Base-by-base conservation (phyloP, 768 basidiomycete genomes). In the Suillus ampliporus region DNA sequence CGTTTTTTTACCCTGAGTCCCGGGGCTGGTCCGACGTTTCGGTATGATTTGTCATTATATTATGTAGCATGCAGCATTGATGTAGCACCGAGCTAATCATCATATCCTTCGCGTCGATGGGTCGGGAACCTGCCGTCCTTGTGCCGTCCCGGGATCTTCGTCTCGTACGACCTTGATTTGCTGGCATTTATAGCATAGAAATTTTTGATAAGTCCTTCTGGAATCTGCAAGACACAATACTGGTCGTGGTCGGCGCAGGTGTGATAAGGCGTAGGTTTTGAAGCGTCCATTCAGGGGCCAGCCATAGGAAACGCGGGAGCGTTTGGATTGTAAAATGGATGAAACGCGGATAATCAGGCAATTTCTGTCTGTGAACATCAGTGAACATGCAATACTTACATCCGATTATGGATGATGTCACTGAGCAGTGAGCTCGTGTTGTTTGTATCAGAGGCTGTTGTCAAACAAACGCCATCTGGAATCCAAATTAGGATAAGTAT, bases 381-480 rank as follows among this genome's bases (percentile, higher is more conserved):
- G 31, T 31, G n/a, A n/a, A n/a, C n/a, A n/a, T n/a, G n/a, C n/a
- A n/a, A n/a, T n/a, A n/a, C n/a, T n/a, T n/a, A 31, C 17, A 8
- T 48, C 8, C 10, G 4, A 21, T n/a, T 31, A 21, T 21, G 23
- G 13, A 34, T 59, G 31, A n/a, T n/a, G n/a, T n/a, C n/a, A n/a
- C n/a, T n/a, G n/a, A n/a, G n/a, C n/a, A n/a, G n/a, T n/a, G n/a
- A n/a, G 28, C 23, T 51, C 34, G 34, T 4, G 37, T 47, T 79
- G 70, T 80, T 83, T 81, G 76, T 61, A 69, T 70, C 69, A 59
- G 69, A 76, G 60, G 78, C 56, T 57, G 21, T 58, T 69, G 74
- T 61, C 79, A 83, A 84, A 84, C 73, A 83, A 65, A 64, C 62
- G 44, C 61, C 71, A n/a, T 5, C 26, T 41, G 52, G 43, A 31